These are phyloP conservation scores for Phytophthora uliginosa DNA, from an alignment of 352 stramenopile genomes.

Conservation along the genomic window DNA sequence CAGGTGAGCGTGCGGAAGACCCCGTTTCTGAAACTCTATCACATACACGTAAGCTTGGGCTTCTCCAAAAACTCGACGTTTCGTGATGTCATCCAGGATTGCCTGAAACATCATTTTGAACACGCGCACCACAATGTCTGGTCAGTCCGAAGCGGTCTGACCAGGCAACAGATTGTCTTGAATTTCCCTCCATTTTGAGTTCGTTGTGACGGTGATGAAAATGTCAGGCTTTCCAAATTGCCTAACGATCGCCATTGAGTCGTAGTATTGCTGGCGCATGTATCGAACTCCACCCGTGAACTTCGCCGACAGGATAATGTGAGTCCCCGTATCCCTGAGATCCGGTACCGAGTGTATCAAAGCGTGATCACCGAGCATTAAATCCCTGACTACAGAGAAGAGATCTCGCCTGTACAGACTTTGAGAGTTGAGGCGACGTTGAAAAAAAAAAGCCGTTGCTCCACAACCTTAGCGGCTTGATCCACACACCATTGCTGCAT, in stretches of 20 bases:
- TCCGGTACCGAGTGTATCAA: background rate
- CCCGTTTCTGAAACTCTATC: slow-evolving; percentile 64
- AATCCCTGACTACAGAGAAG: background rate
- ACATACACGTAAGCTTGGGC: slow-evolving; percentile 37
- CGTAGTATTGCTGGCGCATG: slow-evolving; percentile 42
- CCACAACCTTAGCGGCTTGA: slow-evolving; percentile 3
- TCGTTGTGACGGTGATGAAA: slow-evolving; percentile 66
- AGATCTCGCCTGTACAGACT: background rate
- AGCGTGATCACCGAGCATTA: slow-evolving; percentile 1
- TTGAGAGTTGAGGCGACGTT: background rate
- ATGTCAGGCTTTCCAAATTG: slow-evolving; percentile 49
- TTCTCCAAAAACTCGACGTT: slow-evolving; percentile 17
- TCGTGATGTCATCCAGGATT: slow-evolving; percentile 35
- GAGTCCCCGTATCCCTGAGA: background rate
- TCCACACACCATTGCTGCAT: slow-evolving; percentile 15
- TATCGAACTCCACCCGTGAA: background rate
- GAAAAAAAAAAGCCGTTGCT: background rate
- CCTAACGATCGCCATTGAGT: slow-evolving; percentile 51
- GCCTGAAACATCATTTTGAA: slow-evolving; percentile 31
- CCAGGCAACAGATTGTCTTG: slow-evolving; percentile 6
- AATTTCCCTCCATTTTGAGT: slow-evolving; percentile 55
- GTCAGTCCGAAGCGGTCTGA: slow-evolving; percentile 24
- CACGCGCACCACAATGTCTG: slow-evolving; percentile 25
- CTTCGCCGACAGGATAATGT: slow-evolving; percentile 2
- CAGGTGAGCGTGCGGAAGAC: slow-evolving; percentile 54